Evolutionary conservation across 306 rosid species (phyloP).

Genomic region (Luffa aegyptiaca): DNA sequence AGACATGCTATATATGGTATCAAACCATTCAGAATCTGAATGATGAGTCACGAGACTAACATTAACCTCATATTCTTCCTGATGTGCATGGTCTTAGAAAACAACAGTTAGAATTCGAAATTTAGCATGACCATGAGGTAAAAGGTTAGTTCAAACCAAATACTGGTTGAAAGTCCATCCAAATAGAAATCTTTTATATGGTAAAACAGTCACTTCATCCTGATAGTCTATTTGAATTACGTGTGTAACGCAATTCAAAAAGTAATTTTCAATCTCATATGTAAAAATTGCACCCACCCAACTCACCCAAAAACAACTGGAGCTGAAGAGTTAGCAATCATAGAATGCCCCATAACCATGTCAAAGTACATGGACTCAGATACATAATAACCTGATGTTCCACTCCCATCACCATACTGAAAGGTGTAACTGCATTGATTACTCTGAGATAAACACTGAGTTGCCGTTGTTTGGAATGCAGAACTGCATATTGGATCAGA

Average conservation of each 20-base stretch:
- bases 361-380: slow-evolving; percentile 60
- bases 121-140: background rate
- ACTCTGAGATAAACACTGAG: slow-evolving; percentile 53
- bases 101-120: background rate
- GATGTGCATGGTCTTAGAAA: background rate
- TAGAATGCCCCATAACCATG: slow-evolving; percentile 65
- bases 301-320: slow-evolving; percentile 81
- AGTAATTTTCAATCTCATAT: background rate
- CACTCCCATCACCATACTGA: slow-evolving; percentile 86
- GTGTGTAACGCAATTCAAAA: background rate
- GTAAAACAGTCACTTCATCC: background rate
- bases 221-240: background rate
- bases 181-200: background rate
- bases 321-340: slow-evolving; percentile 52
- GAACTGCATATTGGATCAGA: slow-evolving; percentile 65
- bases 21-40: background rate
- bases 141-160: background rate
- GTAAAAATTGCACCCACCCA: background rate
- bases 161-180: background rate
- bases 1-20: background rate
- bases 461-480: slow-evolving; percentile 40
- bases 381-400: slow-evolving; percentile 69
- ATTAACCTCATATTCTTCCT: background rate
- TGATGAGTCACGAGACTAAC: background rate
- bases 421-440: slow-evolving; percentile 76